Conservation (phyloP, 345 rosid genomes). For the Luvunga scandens region DNA sequence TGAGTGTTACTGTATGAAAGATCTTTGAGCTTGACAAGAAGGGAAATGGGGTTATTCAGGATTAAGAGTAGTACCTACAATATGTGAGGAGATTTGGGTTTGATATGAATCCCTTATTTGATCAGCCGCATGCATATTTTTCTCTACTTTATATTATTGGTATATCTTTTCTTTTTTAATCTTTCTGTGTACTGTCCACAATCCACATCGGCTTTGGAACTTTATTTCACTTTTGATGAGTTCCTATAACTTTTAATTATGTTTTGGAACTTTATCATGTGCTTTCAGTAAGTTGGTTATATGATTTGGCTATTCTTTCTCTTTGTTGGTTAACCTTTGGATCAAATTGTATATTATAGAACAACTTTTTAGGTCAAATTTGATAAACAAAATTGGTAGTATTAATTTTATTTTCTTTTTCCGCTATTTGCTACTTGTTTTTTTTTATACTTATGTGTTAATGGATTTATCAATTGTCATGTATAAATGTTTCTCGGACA, state of each 20-base stretch:
- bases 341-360: not conserved
- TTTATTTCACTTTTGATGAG: not conserved
- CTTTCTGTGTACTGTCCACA: not conserved
- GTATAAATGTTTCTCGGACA: not conserved
- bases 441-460: not conserved
- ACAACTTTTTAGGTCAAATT: not conserved
- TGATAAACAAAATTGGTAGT: not conserved
- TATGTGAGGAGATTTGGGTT: not conserved
- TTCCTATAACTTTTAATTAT: not conserved
- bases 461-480: not conserved
- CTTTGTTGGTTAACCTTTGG: not conserved
- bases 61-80: not conserved
- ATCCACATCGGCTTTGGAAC: not conserved
- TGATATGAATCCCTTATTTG: conserved; percentile 8
- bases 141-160: not conserved
- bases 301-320: not conserved
- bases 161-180: not conserved
- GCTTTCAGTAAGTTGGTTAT: not conserved
- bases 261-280: not conserved
- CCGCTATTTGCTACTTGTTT: not conserved
- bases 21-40: not conserved
- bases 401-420: not conserved
- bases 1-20: not conserved
- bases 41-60: not conserved
- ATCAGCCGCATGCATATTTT: not conserved